Evolutionary conservation across 2,329 filamentous ascomycete genomes (phyloP), one percentile per base, ranked within the genome.

Genomic region (Alternaria arborescens): DNA sequence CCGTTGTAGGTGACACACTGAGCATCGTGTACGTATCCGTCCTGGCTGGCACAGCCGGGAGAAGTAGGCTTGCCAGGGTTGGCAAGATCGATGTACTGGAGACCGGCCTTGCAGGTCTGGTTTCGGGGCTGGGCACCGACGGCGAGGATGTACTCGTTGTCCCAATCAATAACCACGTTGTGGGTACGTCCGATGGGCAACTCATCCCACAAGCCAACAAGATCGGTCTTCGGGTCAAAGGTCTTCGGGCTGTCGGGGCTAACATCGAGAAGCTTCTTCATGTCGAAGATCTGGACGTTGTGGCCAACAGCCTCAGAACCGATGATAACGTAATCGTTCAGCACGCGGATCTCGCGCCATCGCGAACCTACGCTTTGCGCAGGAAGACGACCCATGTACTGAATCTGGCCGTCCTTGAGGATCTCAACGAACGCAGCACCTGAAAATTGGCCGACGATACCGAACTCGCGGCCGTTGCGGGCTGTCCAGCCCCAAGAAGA

Each of bases 1-100:
- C 85, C 85, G 8, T 79, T 81, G 77, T 85, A 86, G 41, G 82
- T 81, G 8, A 88, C 76, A 71, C 86, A 88, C 74, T 88, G 86
- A 2, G 86, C 86, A 67, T 88, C 86, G 71, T 88, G 86, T 5
- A 87, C 85, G 70, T 88, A 88, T 54, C 85, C 85, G 70, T 87
- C 86, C 38, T 82, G 71, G 41, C 79, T 76, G 8, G 83, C 82
- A 68, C 71, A 88, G 18, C 86, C 86, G 10, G 84, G 83, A 3
- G 80, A 82, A 18, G 77, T 81, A 8, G 85, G 83, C 68, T 85
- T 86, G 41, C 79, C 73, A 20, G 85, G 80, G 67, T 87, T 82
- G 22, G 78, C 79, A n/a, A 88, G 76, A 71, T 88, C 84, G 58
- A 88, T 83, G 78, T 87, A 86, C 74, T 86, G 85, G 32, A 88